Conservation (phyloP, 306 rosid genomes). For the Benincasa hispida region DNA sequence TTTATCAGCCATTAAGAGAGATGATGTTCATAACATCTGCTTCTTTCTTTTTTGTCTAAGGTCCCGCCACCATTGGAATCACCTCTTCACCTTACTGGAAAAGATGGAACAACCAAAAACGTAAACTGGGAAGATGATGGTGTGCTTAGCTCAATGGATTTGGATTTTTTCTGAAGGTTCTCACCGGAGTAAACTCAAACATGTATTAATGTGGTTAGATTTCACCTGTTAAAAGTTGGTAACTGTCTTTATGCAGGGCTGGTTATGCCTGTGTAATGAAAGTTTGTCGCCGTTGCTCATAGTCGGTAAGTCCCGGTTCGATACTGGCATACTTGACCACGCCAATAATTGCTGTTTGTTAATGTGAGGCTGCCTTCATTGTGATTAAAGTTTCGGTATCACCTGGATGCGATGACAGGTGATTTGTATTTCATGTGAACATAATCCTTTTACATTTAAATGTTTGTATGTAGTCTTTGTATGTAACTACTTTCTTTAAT, state of each 20-base stretch:
- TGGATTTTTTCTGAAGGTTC: slow-evolving; percentile 58
- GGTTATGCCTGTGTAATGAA: not conserved
- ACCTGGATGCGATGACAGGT: not conserved
- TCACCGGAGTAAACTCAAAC: not conserved
- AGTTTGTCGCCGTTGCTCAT: not conserved
- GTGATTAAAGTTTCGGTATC: not conserved
- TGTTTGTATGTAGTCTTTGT: not conserved
- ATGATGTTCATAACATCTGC: not conserved
- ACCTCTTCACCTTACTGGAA: slow-evolving; percentile 44
- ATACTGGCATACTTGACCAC: not conserved
- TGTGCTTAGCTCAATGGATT: slow-evolving; percentile 49
- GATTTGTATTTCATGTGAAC: not conserved
- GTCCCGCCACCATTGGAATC: slow-evolving; percentile 61
- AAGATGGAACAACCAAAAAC: slow-evolving; percentile 43
- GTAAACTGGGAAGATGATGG: slow-evolving; percentile 79
- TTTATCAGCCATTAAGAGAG: not conserved
- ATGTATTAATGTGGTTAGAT: not conserved
- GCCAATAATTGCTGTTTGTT: not conserved
- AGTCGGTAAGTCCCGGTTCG: not conserved
- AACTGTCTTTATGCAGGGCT: not conserved
- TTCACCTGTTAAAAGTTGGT: not conserved
- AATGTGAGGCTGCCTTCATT: not conserved
- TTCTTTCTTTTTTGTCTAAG: slow-evolving; percentile 27
- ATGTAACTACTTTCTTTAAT: not conserved
- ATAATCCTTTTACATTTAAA: not conserved